Conservation (phyloP, 2,329 filamentous ascomycete genomes). For the Dichotomopilus funicola region DNA sequence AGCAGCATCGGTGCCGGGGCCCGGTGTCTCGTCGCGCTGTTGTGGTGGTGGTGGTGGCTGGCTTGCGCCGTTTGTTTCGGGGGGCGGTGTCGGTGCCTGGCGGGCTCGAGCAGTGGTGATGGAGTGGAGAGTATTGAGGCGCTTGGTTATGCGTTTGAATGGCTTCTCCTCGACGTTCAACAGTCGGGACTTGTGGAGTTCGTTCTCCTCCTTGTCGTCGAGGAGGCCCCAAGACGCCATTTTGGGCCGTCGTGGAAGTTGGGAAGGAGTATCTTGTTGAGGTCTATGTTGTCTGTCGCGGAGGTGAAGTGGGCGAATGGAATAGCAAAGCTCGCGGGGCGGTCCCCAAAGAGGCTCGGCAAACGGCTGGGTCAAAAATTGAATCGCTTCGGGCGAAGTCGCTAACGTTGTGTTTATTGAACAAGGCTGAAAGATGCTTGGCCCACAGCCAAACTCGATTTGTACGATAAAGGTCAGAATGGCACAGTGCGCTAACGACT, state of each 20-base stretch:
- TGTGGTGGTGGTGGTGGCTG: slow-evolving; percentile 29
- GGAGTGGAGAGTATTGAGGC: slow-evolving; percentile 63
- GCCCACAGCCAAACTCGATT: too few relatives aligned
- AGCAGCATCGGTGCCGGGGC: background rate
- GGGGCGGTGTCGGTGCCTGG: slow-evolving; percentile 59
- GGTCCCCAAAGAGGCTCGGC: too few relatives aligned
- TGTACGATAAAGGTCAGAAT: too few relatives aligned
- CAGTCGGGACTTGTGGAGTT: slow-evolving; percentile 80
- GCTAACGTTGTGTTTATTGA: too few relatives aligned
- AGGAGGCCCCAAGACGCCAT: slow-evolving; percentile 58
- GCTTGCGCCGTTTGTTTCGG: slow-evolving; percentile 39
- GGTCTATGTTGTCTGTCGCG: too few relatives aligned
- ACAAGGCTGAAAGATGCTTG: too few relatives aligned
- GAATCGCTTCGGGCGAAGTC: too few relatives aligned
- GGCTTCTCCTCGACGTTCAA: slow-evolving; percentile 88
- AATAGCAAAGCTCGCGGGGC: background rate
- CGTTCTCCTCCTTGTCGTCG: slow-evolving; percentile 69
- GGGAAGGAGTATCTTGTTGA: background rate
- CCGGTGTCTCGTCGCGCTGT: slow-evolving; percentile 29
- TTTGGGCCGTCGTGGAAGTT: background rate
- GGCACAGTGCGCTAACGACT: too few relatives aligned
- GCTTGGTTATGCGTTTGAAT: slow-evolving; percentile 81
- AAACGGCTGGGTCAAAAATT: too few relatives aligned
- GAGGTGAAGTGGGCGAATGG: too few relatives aligned
- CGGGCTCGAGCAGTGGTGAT: slow-evolving; percentile 48